A percentile compares a stretch with the other conserved stretches of the same genome.
These are phyloP conservation scores for Penicillium salamii DNA, from an alignment of 495 filamentous ascomycete species.

Conservation along the genomic window DNA sequence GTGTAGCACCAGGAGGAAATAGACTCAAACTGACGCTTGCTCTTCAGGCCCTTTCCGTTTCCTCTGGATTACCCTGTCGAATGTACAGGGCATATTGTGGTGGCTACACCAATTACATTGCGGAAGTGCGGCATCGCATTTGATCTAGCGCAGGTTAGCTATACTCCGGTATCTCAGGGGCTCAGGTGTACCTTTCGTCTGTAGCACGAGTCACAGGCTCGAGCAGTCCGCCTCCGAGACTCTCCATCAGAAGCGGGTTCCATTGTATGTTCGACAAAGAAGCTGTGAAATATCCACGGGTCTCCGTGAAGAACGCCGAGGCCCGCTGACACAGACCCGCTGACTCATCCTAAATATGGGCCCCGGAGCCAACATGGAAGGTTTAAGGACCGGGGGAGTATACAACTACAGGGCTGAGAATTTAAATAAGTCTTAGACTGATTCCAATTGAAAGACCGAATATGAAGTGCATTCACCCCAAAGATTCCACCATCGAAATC, in stretches of 20 bases:
- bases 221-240: constrained; percentile 29
- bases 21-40: constrained; percentile 16
- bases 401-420: too few relatives aligned
- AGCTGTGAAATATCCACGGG: not conserved
- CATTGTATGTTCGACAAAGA: constrained; percentile 11
- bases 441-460: too few relatives aligned
- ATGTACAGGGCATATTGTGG: constrained; percentile 49
- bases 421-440: too few relatives aligned
- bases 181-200: constrained; percentile 39
- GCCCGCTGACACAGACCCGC: constrained; percentile 8
- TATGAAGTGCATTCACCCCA: too few relatives aligned
- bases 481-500: not conserved
- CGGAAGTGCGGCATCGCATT: constrained; percentile 45
- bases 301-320: too few relatives aligned
- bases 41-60: constrained; percentile 30
- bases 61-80: constrained; percentile 35
- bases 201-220: constrained; percentile 52
- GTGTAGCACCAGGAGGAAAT: not conserved
- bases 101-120: constrained; percentile 54
- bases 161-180: not conserved
- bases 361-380: too few relatives aligned
- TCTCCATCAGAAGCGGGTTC: not conserved
- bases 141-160: constrained; percentile 36
- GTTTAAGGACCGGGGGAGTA: too few relatives aligned
- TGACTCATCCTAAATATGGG: too few relatives aligned